These are phyloP conservation scores for Millerozyma acaciae DNA, from an alignment of 805 yeast species.

Conservation along the genomic window DNA sequence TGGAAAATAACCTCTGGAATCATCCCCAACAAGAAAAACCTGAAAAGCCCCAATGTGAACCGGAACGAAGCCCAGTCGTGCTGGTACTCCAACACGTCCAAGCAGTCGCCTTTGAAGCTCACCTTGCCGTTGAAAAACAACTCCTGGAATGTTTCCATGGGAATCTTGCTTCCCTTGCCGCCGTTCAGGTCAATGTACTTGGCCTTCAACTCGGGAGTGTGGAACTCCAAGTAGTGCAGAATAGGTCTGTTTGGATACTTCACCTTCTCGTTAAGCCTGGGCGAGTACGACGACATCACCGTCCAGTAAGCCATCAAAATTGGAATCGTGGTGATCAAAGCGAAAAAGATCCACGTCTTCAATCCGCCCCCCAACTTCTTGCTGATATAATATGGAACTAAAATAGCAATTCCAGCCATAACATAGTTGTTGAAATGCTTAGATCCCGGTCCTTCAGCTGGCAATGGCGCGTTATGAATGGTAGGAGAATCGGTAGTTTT, in stretches of 20 bases:
- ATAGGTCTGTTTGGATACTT: slow-evolving; percentile 73
- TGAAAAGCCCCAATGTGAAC: slow-evolving; percentile 74
- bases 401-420: slow-evolving; percentile 45
- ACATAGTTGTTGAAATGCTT: slow-evolving; percentile 65
- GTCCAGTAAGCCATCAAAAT: slow-evolving; percentile 83
- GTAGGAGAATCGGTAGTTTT: slow-evolving; percentile 52
- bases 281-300: slow-evolving; percentile 67
- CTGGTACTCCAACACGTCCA: slow-evolving; percentile 79
- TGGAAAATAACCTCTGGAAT: slow-evolving; percentile 92
- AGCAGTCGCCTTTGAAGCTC: slow-evolving; percentile 80
- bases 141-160: slow-evolving; percentile 91
- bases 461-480: slow-evolving; percentile 80
- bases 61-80: slow-evolving; percentile 88
- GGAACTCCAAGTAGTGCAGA: slow-evolving; percentile 77
- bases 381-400: slow-evolving; percentile 61
- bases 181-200: slow-evolving; percentile 52
- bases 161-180: slow-evolving; percentile 71
- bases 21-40: slow-evolving; percentile 78
- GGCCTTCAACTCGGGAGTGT: slow-evolving; percentile 61
- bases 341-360: slow-evolving; percentile 61
- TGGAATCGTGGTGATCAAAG: slow-evolving; percentile 57
- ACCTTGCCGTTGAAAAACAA: slow-evolving; percentile 81
- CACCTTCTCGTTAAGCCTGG: slow-evolving; percentile 76
- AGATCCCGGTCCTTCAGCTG: slow-evolving; percentile 90
- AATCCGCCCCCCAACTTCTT: slow-evolving; percentile 67